Conservation (phyloP, 345 rosid genomes). For the Lumnitzera racemosa region DNA sequence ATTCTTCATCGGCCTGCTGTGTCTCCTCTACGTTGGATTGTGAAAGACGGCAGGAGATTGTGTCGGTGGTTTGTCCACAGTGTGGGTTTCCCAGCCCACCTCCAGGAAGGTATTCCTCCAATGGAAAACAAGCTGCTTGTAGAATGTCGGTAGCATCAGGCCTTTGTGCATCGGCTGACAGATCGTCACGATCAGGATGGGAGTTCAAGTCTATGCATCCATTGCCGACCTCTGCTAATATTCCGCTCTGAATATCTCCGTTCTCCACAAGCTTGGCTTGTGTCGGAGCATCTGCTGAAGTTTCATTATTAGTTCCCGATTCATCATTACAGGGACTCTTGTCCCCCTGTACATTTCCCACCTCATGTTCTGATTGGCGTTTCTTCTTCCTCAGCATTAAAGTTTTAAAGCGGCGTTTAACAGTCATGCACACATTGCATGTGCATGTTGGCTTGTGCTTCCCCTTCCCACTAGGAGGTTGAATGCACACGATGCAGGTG, state of each 20-base stretch:
- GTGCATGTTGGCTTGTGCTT: slow-evolving; percentile 73
- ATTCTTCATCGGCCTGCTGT: slow-evolving; percentile 29
- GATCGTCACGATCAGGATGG: slow-evolving; percentile 38
- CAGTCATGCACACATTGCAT: slow-evolving; percentile 89
- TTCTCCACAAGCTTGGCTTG: slow-evolving; percentile 19
- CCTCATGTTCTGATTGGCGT: slow-evolving; percentile 65
- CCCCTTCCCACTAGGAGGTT: slow-evolving; percentile 96
- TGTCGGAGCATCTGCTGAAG: slow-evolving; percentile 6
- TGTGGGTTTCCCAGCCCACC: slow-evolving; percentile 17
- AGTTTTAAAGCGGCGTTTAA: slow-evolving; percentile 85
- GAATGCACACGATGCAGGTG: slow-evolving; percentile 94
- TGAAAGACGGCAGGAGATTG: slow-evolving; percentile 6
- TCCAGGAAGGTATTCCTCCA: slow-evolving; percentile 16
- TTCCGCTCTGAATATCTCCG: slow-evolving; percentile 26
- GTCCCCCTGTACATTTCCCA: slow-evolving; percentile 28
- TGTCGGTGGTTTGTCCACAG: slow-evolving; percentile 20
- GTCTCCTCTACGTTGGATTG: slow-evolving; percentile 17
- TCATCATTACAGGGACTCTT: slow-evolving; percentile 16
- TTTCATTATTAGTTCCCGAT: slow-evolving; percentile 20
- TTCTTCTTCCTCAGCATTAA: slow-evolving; percentile 83
- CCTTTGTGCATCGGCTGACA: slow-evolving; percentile 19
- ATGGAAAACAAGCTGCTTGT: slow-evolving; percentile 8
- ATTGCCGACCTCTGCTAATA: slow-evolving; percentile 22
- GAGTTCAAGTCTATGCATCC: slow-evolving; percentile 53
- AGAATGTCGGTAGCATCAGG: slow-evolving; percentile 17